phyloP scores from a whole-genome alignment of 305 asterid genomes.

The Fraxinus floribunda region DNA sequence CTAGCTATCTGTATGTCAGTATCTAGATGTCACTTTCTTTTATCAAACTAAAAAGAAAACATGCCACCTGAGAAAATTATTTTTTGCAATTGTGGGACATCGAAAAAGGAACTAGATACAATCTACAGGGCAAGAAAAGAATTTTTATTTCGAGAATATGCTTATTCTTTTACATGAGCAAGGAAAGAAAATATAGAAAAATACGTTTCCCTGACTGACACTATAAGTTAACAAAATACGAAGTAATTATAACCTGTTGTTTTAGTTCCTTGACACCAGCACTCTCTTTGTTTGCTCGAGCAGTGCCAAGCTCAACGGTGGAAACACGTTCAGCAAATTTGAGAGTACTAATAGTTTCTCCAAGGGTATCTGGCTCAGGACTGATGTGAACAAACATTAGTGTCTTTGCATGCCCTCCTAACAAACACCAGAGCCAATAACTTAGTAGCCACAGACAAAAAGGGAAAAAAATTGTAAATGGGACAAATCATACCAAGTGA shows the following conservation, averaged over 20 bases:
- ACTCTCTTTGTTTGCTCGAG: constrained; percentile 67
- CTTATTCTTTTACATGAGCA: neutral
- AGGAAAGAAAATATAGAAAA: neutral
- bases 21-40: neutral
- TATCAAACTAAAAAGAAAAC: neutral
- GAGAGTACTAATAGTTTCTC: constrained; percentile 87
- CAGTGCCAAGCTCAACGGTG: constrained; percentile 83
- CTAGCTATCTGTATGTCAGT: constrained; percentile 57
- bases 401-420: constrained; percentile 94
- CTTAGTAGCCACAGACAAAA: constrained; percentile 3
- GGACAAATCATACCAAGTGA: constrained; percentile 70
- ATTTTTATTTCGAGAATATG: neutral
- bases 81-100: neutral
- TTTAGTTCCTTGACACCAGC: constrained; percentile 71
- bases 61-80: neutral
- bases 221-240: neutral
- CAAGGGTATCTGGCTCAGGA: constrained; percentile 73
- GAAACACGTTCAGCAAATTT: constrained; percentile 95
- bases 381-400: constrained; percentile 92
- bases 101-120: neutral
- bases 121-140: neutral
- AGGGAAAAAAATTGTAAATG: neutral
- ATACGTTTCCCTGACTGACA: neutral
- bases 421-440: constrained; percentile 6
- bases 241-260: constrained; percentile 61